Evolutionary conservation across 208 protist species (phyloP).

Genomic region (Tetramitus jugosus): DNA sequence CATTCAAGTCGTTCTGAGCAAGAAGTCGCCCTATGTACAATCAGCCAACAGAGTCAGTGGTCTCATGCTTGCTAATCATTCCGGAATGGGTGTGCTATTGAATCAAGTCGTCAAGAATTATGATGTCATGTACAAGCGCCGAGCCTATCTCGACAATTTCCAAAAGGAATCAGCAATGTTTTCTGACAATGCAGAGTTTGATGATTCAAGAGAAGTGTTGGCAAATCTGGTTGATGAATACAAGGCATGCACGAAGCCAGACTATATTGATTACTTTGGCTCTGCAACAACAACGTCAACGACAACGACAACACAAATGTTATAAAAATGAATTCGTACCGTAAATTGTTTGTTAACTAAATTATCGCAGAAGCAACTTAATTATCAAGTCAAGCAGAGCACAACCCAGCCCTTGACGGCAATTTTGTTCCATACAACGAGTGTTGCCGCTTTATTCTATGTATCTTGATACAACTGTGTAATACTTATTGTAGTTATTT

Average conservation of each 20-base stretch:
- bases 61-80: conserved; percentile 99
- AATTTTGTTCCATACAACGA: no score
- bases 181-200: conserved; percentile 87
- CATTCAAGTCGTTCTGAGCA: conserved; percentile 87
- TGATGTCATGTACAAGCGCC: conserved; percentile 77
- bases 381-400: no score
- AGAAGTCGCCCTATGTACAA: conserved; percentile 91
- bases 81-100: conserved; percentile 88
- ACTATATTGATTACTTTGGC: conserved; percentile 77
- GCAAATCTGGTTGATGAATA: conserved; percentile 92
- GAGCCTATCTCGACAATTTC: conserved; percentile 88
- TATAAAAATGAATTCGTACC: no score
- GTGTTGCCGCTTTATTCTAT: no score
- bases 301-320: no score
- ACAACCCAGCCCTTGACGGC: no score
- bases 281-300: no score
- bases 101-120: conserved; percentile 75
- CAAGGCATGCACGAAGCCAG: conserved; percentile 80
- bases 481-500: no score
- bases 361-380: no score
- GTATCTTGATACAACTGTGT: no score
- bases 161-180: conserved; percentile 75
- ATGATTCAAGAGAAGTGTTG: conserved; percentile 80
- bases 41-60: conserved; percentile 92
- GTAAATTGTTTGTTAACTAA: no score